phyloP scores from a whole-genome alignment of 805 yeast species.

The Zygosaccharomyces lentus region DNA sequence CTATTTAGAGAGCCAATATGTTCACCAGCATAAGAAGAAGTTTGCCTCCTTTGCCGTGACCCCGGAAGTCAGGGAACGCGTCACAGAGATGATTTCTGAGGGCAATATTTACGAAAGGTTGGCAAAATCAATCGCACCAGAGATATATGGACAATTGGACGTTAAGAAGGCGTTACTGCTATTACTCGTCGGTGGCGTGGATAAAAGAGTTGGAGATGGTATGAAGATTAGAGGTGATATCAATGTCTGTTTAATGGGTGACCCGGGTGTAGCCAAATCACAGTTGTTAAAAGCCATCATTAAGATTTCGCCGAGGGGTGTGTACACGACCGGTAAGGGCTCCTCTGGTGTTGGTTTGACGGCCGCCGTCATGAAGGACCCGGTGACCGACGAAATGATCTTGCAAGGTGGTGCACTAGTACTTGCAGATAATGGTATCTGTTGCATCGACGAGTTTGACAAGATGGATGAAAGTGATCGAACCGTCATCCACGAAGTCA shows the following conservation, averaged over 20 bases:
- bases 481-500: constrained; percentile 97
- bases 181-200: constrained; percentile 89
- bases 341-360: constrained; percentile 98
- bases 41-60: constrained; percentile 64
- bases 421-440: constrained; percentile 93
- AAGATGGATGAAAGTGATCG: constrained; percentile 97
- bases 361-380: constrained; percentile 98
- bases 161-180: constrained; percentile 86
- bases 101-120: constrained; percentile 77
- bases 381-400: constrained; percentile 98
- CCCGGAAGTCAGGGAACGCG: constrained; percentile 50
- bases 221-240: constrained; percentile 97
- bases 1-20: constrained; percentile 79
- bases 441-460: constrained; percentile 98
- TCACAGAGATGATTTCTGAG: constrained; percentile 48
- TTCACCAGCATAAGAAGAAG: constrained; percentile 83
- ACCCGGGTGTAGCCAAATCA: constrained; percentile 99
- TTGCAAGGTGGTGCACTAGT: constrained; percentile 98
- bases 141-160: constrained; percentile 90
- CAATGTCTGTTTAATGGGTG: constrained; percentile 95
- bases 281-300: constrained; percentile 87
- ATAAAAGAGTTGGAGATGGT: constrained; percentile 93
- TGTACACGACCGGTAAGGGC: constrained; percentile 97
- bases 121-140: constrained; percentile 93
- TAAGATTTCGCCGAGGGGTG: constrained; percentile 93